Conservation (phyloP, 306 rosid species). For the Ormosia semicastrata region DNA sequence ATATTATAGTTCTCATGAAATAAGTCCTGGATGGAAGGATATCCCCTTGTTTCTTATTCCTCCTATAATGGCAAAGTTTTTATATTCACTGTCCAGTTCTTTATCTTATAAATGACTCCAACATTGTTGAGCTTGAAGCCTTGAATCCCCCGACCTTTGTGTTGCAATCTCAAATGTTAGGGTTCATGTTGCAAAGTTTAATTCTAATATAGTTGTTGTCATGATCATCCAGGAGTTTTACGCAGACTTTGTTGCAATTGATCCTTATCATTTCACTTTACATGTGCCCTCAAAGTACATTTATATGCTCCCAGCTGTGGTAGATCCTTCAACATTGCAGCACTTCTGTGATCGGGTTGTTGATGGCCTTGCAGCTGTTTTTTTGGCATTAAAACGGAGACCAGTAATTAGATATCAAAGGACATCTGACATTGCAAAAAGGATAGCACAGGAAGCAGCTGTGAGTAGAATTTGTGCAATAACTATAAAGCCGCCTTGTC, state of each 20-base stretch:
- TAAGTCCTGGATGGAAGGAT: background rate
- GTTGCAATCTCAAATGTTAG: conserved; percentile 18
- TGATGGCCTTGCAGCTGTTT: conserved; percentile 86
- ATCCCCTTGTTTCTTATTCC: background rate
- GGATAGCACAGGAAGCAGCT: conserved; percentile 85
- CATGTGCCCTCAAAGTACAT: conserved; percentile 69
- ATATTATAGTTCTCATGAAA: conserved; percentile 8
- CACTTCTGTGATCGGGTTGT: conserved; percentile 72
- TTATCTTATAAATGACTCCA: conserved; percentile 12
- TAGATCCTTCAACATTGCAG: conserved; percentile 73
- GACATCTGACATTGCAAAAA: conserved; percentile 85
- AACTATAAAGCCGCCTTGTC: conserved; percentile 6
- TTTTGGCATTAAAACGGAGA: conserved; percentile 83
- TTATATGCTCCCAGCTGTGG: conserved; percentile 92
- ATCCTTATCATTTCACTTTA: conserved; percentile 87
- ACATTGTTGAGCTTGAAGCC: conserved; percentile 13
- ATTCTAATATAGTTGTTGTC: conserved; percentile 33
- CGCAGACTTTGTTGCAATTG: conserved; percentile 81
- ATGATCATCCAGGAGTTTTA: conserved; percentile 79
- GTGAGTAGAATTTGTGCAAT: conserved; percentile 40
- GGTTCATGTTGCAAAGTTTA: conserved; percentile 20
- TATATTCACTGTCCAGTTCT: background rate
- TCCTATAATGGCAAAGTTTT: background rate
- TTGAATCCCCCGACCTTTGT: background rate
- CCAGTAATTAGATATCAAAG: conserved; percentile 91